Evolutionary conservation across 2,329 filamentous ascomycete genomes (phyloP), one percentile per base, ranked within the genome.

Genomic region (Fusarium chlamydosporum): DNA sequence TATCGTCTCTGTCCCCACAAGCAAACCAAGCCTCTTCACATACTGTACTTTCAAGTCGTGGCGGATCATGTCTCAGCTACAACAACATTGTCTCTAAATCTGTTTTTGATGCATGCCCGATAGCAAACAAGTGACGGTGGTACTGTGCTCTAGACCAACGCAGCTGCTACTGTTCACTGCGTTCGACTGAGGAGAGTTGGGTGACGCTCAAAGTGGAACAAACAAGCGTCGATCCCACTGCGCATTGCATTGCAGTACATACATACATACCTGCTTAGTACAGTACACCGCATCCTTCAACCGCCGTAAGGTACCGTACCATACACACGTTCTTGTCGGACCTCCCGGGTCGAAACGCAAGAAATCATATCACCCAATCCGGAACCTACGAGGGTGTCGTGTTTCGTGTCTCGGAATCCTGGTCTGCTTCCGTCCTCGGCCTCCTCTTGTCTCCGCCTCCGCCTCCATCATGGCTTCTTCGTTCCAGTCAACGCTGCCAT

Each of bases 11-110:
- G 29, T 33, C 33, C 29, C 62, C 47, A 40, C 54, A 35, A 4
- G 26, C 11, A 61, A 43, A 41, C 61, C 50, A 65, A 52, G 42
- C 33, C 55, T 61, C 61, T 41, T 40, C 50, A 42, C 34, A 47
- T 52, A 38, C 50, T 51, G 42, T 52, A 38, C 50, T 51, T 69
- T 58, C 31, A 47, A 15, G 37, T 29, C 38, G 51, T 64, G 76
- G 75, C 75, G 77, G 76, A 77, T 77, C 77, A 80, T 82, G 81
- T 81, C 79, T 82, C 76, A 73, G 75, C 74, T 71, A 56, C 69
- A 67, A 60, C 56, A 59, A 60, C 56, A 57, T 41, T 50, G 20
- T 58, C 41, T 73, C 46, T 72, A 59, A 74, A 74, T 52, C 62
- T 65, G 55, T 62, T 55, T 45, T 42, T 56, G 38, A 54, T 56